Percentiles rank a stretch among this genome's conserved stretches.
These are phyloP conservation scores for Trypanosoma caninum DNA, from an alignment of 208 protist species.

Conservation along the genomic window DNA sequence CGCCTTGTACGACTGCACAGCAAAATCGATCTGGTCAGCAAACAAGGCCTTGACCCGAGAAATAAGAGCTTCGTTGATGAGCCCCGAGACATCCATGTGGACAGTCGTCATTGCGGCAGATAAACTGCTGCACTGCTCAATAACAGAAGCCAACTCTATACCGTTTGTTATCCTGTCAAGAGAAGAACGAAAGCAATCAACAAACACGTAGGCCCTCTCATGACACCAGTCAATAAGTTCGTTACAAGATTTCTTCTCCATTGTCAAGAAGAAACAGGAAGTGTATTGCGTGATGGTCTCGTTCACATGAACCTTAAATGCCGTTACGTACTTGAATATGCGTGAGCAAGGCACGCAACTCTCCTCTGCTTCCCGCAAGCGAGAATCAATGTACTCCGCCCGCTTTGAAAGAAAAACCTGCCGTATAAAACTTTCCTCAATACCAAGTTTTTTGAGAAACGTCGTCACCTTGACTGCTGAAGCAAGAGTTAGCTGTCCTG, in stretches of 20 bases:
- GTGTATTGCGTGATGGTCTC: slow-evolving; percentile 75
- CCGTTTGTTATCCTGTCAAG: slow-evolving; percentile 60
- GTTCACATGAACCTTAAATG: slow-evolving; percentile 78
- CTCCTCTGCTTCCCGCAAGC: slow-evolving; percentile 41
- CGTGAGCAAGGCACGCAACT: slow-evolving; percentile 50
- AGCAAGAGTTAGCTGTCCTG: slow-evolving; percentile 53
- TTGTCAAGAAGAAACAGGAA: slow-evolving; percentile 57
- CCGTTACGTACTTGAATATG: slow-evolving; percentile 48
- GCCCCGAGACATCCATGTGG: slow-evolving; percentile 50
- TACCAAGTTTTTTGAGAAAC: slow-evolving; percentile 55
- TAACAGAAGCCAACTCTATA: slow-evolving; percentile 66
- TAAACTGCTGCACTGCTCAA: slow-evolving; percentile 63
- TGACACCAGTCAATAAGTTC: slow-evolving; percentile 53
- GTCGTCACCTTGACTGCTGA: slow-evolving; percentile 60
- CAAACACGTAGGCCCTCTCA: slow-evolving; percentile 40
- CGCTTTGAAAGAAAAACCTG: slow-evolving; percentile 55
- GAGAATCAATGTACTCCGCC: slow-evolving; percentile 34
- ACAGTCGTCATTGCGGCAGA: slow-evolving; percentile 32
- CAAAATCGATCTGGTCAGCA: slow-evolving; percentile 48
- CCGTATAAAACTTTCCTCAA: slow-evolving; percentile 29
- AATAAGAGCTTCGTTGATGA: slow-evolving; percentile 38
- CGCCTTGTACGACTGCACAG: slow-evolving; percentile 48
- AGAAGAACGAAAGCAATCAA: slow-evolving; percentile 34
- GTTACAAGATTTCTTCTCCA: slow-evolving; percentile 18
- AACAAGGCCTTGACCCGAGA: slow-evolving; percentile 57